phyloP scores from a whole-genome alignment of 129 eudicot species.

The Pittosporum tobira region DNA sequence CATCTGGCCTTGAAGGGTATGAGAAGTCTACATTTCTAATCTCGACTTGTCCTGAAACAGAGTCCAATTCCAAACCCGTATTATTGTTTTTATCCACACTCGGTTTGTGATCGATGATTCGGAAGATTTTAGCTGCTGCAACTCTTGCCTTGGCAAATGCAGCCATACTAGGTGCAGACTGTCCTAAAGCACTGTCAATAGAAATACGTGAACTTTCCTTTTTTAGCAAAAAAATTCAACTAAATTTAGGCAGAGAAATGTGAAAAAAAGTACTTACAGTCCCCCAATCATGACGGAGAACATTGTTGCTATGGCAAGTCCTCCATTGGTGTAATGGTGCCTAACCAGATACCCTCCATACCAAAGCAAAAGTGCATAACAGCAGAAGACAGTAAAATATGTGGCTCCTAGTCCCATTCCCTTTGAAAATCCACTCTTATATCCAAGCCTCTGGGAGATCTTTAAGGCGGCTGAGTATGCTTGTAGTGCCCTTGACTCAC shows the following conservation, averaged over 20 bases:
- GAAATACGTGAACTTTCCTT: background rate
- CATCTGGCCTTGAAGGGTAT: constrained; percentile 90
- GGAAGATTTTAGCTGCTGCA: constrained; percentile 86
- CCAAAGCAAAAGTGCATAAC: constrained; percentile 94
- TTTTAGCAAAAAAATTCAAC: background rate
- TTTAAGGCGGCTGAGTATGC: constrained; percentile 73
- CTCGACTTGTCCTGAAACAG: constrained; percentile 69
- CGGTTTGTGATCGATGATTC: constrained; percentile 81
- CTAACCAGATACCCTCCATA: constrained; percentile 95
- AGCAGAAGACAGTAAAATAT: constrained; percentile 85
- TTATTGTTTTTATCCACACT: constrained; percentile 49
- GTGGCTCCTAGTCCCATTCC: constrained; percentile 97
- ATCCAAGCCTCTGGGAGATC: constrained; percentile 73
- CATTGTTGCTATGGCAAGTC: constrained; percentile 96
- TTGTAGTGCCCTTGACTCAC: constrained; percentile 76
- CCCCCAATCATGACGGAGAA: constrained; percentile 98
- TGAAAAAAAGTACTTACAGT: constrained; percentile 45
- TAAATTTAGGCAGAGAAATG: background rate
- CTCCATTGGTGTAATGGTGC: constrained; percentile 91
- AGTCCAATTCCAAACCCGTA: constrained; percentile 69
- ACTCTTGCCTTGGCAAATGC: constrained; percentile 95
- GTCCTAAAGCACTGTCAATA: constrained; percentile 66
- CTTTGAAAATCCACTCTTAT: constrained; percentile 85
- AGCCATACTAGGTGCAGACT: constrained; percentile 89
- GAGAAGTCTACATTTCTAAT: constrained; percentile 61